Conservation (phyloP, 805 yeast genomes). For the Wickerhamomyces bovis region DNA sequence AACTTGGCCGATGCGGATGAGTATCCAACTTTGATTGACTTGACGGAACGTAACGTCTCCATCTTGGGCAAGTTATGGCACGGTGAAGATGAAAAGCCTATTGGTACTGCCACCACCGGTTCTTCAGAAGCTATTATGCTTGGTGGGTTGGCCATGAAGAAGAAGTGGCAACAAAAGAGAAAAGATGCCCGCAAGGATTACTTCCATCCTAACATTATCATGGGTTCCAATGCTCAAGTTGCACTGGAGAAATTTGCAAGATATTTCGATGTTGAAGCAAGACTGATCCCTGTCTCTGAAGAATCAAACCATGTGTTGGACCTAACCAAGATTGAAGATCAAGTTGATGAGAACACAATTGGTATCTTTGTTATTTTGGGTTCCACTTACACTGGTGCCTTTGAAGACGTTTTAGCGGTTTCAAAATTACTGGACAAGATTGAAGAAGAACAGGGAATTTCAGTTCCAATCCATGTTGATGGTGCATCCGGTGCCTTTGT, state of each 20-base stretch:
- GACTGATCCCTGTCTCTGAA: constrained; percentile 61
- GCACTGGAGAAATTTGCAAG: constrained; percentile 92
- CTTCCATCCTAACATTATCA: constrained; percentile 73
- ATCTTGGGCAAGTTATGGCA: constrained; percentile 80
- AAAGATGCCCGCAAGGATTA: constrained; percentile 51
- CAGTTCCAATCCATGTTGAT: constrained; percentile 84
- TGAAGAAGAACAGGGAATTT: constrained; percentile 58
- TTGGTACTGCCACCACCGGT: constrained; percentile 92
- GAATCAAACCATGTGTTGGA: constrained; percentile 63
- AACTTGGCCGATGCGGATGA: constrained; percentile 92
- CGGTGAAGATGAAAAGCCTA: constrained; percentile 49
- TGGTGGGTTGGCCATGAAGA: constrained; percentile 90
- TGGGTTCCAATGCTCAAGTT: constrained; percentile 93
- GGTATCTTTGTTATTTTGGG: constrained; percentile 87
- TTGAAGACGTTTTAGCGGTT: constrained; percentile 67
- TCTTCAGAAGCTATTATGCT: constrained; percentile 92
- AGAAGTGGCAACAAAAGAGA: constrained; percentile 73
- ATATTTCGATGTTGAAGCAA: constrained; percentile 85
- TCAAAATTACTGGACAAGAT: constrained; percentile 60
- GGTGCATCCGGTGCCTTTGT: constrained; percentile 90
- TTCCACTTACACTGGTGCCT: constrained; percentile 90
- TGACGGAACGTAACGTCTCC: constrained; percentile 77
- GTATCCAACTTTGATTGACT: constrained; percentile 76
- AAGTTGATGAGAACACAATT: constrained; percentile 86
- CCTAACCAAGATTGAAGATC: constrained; percentile 47